Conservation (phyloP, 2,329 filamentous ascomycete species). For the Epichloe amarillans region DNA sequence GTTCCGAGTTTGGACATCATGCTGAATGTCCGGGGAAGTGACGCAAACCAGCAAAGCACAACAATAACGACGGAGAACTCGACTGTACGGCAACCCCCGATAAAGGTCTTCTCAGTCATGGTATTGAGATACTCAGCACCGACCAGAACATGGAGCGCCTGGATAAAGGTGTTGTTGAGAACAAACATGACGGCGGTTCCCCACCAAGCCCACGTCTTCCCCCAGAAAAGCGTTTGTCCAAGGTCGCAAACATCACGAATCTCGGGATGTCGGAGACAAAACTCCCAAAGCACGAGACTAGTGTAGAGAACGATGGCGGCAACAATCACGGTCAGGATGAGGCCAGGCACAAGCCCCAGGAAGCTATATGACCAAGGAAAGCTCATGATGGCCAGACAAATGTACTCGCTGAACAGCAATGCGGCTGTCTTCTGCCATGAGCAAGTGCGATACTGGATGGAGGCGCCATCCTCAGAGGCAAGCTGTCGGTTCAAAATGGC, state of each 20-base stretch:
- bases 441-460: slow-evolving; percentile 86
- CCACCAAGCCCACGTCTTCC: slow-evolving; percentile 59
- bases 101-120: slow-evolving; percentile 55
- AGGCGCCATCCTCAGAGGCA: slow-evolving; percentile 60
- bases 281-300: slow-evolving; percentile 52
- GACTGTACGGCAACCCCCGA: slow-evolving; percentile 59
- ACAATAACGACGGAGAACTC: slow-evolving; percentile 64
- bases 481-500: slow-evolving; percentile 52
- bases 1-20: slow-evolving; percentile 69
- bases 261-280: slow-evolving; percentile 81
- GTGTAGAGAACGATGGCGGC: slow-evolving; percentile 76
- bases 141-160: slow-evolving; percentile 68
- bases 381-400: slow-evolving; percentile 84
- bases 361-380: slow-evolving; percentile 89
- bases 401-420: slow-evolving; percentile 87
- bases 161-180: slow-evolving; percentile 87
- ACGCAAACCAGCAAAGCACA: slow-evolving; percentile 63
- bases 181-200: slow-evolving; percentile 74
- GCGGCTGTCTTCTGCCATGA: slow-evolving; percentile 92
- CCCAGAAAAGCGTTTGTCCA: slow-evolving; percentile 90
- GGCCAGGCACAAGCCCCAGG: slow-evolving; percentile 68
- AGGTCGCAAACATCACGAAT: slow-evolving; percentile 89
- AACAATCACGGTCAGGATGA: slow-evolving; percentile 71
- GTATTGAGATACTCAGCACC: slow-evolving; percentile 85
- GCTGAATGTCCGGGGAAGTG: slow-evolving; percentile 73